Conservation (phyloP, 2,329 filamentous ascomycete genomes). For the Claviceps pazoutovae region DNA sequence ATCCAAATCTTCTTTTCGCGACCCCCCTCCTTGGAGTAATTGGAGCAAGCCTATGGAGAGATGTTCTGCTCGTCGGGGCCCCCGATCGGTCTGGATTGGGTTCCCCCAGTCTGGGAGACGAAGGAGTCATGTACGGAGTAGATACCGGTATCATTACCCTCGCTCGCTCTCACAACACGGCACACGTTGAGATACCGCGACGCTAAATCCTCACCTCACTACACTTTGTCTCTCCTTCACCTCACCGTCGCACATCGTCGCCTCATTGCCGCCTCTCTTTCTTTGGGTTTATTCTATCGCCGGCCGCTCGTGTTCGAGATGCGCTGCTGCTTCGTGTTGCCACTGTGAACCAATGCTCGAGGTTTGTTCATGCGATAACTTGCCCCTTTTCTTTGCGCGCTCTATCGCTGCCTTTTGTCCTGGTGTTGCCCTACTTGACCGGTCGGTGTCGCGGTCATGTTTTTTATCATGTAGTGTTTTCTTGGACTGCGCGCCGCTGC, state of each 20-base stretch:
- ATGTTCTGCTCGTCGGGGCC: neutral
- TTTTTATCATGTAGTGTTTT: neutral
- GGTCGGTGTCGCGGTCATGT: too few species aligned
- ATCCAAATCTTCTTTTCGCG: conserved; percentile 3
- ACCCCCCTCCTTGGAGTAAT: neutral
- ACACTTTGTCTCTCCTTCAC: neutral
- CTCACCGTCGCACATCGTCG: neutral
- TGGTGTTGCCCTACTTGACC: neutral
- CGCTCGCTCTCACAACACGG: too few species aligned
- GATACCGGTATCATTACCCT: too few species aligned
- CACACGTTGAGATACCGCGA: too few species aligned
- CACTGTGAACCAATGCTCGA: neutral
- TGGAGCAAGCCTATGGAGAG: too few species aligned
- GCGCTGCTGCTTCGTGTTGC: neutral
- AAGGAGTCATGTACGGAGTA: neutral
- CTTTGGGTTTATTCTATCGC: neutral
- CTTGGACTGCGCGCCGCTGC: neutral
- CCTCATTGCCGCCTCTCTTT: neutral
- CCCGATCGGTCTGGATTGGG: conserved; percentile 1
- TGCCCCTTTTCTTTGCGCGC: neutral
- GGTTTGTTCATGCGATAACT: conserved; percentile 1
- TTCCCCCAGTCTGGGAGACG: neutral
- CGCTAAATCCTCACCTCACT: too few species aligned
- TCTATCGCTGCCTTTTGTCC: neutral
- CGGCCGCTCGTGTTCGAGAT: conserved; percentile 1